These are phyloP conservation scores for Platismatia glauca DNA, from an alignment of 495 filamentous ascomycete genomes.

Conservation along the genomic window DNA sequence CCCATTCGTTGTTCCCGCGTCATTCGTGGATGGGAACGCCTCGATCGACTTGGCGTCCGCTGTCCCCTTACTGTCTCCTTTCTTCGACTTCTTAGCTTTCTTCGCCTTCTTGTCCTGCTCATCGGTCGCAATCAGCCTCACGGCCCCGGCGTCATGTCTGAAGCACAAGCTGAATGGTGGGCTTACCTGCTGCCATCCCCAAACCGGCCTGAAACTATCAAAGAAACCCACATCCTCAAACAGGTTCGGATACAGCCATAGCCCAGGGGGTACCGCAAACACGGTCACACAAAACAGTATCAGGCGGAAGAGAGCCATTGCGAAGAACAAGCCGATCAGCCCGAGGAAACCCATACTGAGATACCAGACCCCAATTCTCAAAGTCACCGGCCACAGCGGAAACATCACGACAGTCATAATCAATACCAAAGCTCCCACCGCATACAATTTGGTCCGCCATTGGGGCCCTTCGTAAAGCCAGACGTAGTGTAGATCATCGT, in stretches of 20 bases:
- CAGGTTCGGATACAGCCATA: slow-evolving; percentile 97
- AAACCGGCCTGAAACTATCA: slow-evolving; percentile 91
- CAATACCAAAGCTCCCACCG: slow-evolving; percentile 64
- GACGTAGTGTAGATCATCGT: slow-evolving; percentile 86
- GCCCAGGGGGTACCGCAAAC: slow-evolving; percentile 71
- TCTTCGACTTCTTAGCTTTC: slow-evolving; percentile 17
- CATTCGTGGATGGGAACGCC: background rate
- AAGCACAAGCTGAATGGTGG: background rate
- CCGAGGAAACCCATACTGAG: slow-evolving; percentile 90
- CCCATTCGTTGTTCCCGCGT: background rate
- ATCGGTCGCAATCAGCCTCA: background rate
- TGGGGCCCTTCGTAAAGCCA: slow-evolving; percentile 95
- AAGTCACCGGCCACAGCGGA: slow-evolving; percentile 87
- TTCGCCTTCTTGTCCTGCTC: slow-evolving; percentile 14
- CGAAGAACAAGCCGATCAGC: slow-evolving; percentile 89
- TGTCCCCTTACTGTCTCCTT: background rate
- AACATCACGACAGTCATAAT: slow-evolving; percentile 90
- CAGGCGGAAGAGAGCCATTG: slow-evolving; percentile 91
- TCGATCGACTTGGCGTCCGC: background rate
- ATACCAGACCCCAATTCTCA: slow-evolving; percentile 95
- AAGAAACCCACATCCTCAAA: slow-evolving; percentile 99
- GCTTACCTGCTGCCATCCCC: slow-evolving; percentile 97
- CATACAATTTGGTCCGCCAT: slow-evolving; percentile 87
- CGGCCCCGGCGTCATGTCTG: background rate
- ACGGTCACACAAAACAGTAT: slow-evolving; percentile 93